Conservation (phyloP, 371 early-diverging fungal species). For the Zychaea mexicana region DNA sequence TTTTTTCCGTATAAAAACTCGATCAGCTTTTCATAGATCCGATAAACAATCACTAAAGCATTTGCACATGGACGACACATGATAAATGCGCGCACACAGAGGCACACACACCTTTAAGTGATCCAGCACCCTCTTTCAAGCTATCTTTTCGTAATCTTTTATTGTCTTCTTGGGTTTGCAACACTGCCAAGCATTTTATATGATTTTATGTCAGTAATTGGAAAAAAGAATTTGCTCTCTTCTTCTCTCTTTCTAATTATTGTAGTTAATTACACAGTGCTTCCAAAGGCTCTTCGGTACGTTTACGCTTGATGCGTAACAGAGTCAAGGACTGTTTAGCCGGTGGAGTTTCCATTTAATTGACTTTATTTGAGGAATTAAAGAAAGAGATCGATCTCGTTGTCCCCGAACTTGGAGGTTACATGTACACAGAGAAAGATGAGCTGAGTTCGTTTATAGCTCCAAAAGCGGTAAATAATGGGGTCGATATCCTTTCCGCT, state of each 20-base stretch:
- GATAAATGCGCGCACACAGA: constrained; percentile 2
- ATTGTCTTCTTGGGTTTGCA: constrained; percentile 33
- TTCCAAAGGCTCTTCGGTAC: constrained; percentile 77
- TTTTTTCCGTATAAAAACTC: too few species aligned
- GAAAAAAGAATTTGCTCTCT: neutral
- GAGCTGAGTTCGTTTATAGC: too few species aligned
- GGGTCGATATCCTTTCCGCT: too few species aligned
- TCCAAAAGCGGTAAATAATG: too few species aligned
- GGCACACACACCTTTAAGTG: neutral
- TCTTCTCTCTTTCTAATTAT: neutral
- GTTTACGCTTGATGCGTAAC: constrained; percentile 78
- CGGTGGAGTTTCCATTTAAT: constrained; percentile 3
- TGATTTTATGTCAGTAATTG: neutral
- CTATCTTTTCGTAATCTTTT: constrained; percentile 25
- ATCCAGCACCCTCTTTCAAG: neutral
- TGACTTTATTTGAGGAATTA: neutral
- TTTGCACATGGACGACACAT: too few species aligned
- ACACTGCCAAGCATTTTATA: constrained; percentile 23
- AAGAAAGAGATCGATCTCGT: constrained; percentile 2
- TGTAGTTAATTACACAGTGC: constrained; percentile 54
- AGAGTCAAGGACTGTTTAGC: constrained; percentile 46
- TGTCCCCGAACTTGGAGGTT: too few species aligned
- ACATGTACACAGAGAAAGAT: too few species aligned
- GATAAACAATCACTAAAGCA: too few species aligned
- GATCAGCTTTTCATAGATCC: too few species aligned